These are phyloP conservation scores for Volutella citrinella DNA, from an alignment of 2,329 filamentous ascomycete genomes.

Conservation along the genomic window DNA sequence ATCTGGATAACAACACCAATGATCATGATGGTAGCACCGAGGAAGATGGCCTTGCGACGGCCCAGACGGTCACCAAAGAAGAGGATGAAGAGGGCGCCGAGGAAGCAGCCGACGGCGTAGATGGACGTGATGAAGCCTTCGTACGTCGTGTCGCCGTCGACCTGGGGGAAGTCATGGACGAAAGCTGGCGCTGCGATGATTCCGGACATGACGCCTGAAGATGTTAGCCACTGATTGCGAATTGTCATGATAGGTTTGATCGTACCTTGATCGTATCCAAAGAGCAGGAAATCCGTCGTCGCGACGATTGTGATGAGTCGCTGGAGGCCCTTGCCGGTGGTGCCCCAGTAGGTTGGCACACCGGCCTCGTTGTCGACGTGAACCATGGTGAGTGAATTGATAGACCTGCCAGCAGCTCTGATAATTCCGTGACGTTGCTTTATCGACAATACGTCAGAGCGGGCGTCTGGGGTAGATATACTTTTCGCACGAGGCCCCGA, in stretches of 20 bases:
- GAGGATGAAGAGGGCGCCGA: constrained; percentile 48
- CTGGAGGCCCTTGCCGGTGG: constrained; percentile 15
- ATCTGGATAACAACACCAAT: constrained; percentile 59
- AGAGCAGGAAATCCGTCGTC: constrained; percentile 32
- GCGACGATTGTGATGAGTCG: constrained; percentile 16
- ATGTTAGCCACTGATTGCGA: background rate
- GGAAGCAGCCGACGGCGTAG: constrained; percentile 52
- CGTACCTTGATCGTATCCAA: constrained; percentile 53
- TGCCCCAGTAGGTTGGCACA: constrained; percentile 17
- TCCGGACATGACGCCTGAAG: constrained; percentile 51
- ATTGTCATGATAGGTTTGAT: background rate
- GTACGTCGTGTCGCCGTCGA: constrained; percentile 45
- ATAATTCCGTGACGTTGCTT: too few relatives aligned
- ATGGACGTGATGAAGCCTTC: constrained; percentile 44
- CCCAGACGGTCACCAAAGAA: constrained; percentile 51
- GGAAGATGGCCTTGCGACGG: constrained; percentile 52
- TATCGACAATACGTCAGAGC: too few relatives aligned
- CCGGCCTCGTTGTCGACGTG: constrained; percentile 16
- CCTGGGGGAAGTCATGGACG: constrained; percentile 42
- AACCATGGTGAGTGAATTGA: constrained; percentile 11
- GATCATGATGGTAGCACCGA: constrained; percentile 56
- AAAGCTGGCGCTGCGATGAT: constrained; percentile 51
- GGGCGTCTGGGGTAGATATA: too few relatives aligned
- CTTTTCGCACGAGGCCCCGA: too few relatives aligned
- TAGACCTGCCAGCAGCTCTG: background rate